A percentile compares a stretch with the other conserved stretches of the same genome.
Conservation (phyloP, 2,329 filamentous ascomycete species). For the Westerdykella sp. region DNA sequence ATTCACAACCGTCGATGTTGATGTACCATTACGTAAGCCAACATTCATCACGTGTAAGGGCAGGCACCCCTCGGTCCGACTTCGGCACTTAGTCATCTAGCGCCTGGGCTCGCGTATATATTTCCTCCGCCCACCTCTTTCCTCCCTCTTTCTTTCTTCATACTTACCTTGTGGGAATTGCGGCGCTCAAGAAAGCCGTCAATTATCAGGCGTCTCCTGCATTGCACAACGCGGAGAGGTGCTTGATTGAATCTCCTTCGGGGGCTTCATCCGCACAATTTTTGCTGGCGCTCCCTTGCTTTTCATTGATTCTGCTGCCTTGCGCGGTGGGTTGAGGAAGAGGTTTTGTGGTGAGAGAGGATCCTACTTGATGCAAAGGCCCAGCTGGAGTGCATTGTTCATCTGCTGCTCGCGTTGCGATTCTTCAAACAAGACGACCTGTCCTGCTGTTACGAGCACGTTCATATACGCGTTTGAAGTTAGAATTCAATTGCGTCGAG, state of each 20-base stretch:
- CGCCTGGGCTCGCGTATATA: not conserved
- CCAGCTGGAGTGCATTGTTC: too few relatives aligned
- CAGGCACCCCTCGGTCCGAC: too few relatives aligned
- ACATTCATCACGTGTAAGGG: too few relatives aligned
- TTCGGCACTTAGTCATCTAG: not conserved
- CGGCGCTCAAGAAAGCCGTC: constrained; percentile 6
- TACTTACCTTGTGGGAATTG: constrained; percentile 10
- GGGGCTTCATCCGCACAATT: constrained; percentile 3
- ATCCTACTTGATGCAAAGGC: too few relatives aligned
- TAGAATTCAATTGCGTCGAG: too few relatives aligned
- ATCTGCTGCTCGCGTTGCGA: too few relatives aligned
- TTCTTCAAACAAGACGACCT: too few relatives aligned
- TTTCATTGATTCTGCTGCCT: constrained; percentile 9
- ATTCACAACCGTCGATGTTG: too few relatives aligned
- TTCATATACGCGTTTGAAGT: too few relatives aligned
- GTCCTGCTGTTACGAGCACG: too few relatives aligned
- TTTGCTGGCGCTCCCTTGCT: constrained; percentile 6
- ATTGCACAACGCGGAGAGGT: constrained; percentile 25
- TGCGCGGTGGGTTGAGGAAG: constrained; percentile 7
- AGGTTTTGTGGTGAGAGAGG: not conserved
- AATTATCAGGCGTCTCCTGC: constrained; percentile 12
- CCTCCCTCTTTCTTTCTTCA: constrained; percentile 4
- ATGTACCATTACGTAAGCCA: too few relatives aligned
- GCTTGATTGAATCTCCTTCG: constrained; percentile 1
- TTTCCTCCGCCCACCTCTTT: not conserved